Evolutionary conservation across 371 early-diverging fungal genomes (phyloP), one percentile per base, ranked within the genome.

Genomic region (Mucor racemosus): DNA sequence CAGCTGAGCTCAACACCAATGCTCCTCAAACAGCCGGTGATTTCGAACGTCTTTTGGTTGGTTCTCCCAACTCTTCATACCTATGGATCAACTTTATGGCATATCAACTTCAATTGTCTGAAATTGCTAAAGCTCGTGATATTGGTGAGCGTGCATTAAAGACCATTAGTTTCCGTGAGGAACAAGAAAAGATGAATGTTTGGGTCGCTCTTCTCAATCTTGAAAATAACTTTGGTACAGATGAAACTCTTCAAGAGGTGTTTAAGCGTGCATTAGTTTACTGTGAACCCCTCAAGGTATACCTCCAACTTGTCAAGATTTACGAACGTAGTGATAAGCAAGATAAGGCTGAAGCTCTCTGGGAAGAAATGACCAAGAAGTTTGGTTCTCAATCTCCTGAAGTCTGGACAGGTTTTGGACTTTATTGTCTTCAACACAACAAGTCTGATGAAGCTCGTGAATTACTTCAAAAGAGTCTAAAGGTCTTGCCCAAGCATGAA

Each of bases 61-160:
- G 94, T 9, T 95, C 96, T 33, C 99, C 99, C 71, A 94, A 96
- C 84, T 92, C 93, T 38, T 98, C 98, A 14, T 95, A 88, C 84
- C 68, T 98, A 61, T 99, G 99, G 99, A 94, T 99, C 73, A 94
- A 97, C 78, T 99, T 94, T 75, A 99, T 99, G 98, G 96, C 98
- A 5, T 94, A 93, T 84, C 94, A 94, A 66, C 82, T 97, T 6
- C 90, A 96, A 64, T 78, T 96, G 65, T 91, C 93, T 2, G 95
- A 97, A 74, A 87, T 98, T 44, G 91, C 84, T 26, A 94, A 94
- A 69, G 98, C 98, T 7, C 92, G 98, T 39, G 88, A 88, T 58
- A 90, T 98, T 60, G 97, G 93, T 55, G 94, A 97, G 71, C 90
- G 96, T 50, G 99, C 97, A 4, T 79, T 99, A 64, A 93, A 92